Evolutionary conservation across 2,329 filamentous ascomycete species (phyloP).

Genomic region (Biscogniauxia marginata): DNA sequence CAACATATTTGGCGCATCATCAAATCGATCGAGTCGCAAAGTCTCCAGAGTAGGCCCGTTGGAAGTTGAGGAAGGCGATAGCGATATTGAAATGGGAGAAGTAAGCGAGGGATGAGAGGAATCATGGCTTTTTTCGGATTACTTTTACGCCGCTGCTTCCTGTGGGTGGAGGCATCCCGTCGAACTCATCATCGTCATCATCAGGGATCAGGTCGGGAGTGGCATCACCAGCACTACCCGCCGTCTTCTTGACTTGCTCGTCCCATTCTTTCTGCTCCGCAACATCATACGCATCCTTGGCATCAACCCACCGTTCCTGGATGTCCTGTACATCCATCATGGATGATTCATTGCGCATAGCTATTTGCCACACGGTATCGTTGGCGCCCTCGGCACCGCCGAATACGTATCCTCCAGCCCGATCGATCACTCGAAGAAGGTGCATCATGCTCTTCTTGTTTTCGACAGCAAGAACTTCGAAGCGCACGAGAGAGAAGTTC

Average conservation of each 20-base stretch:
- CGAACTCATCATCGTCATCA: slow-evolving; percentile 44
- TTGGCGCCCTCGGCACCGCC: slow-evolving; percentile 88
- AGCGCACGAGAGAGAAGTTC: slow-evolving; percentile 84
- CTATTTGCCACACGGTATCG: slow-evolving; percentile 95
- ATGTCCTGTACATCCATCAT: slow-evolving; percentile 83
- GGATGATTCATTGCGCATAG: slow-evolving; percentile 75
- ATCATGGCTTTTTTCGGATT: slow-evolving; percentile 61
- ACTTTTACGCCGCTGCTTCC: slow-evolving; percentile 68
- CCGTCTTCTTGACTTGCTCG: slow-evolving; percentile 62
- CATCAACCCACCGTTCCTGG: slow-evolving; percentile 93
- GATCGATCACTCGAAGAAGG: slow-evolving; percentile 82
- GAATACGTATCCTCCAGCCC: slow-evolving; percentile 91
- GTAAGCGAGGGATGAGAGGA: slow-evolving; percentile 29
- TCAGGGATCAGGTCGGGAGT: slow-evolving; percentile 35
- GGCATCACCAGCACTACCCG: slow-evolving; percentile 32
- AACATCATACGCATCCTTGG: slow-evolving; percentile 83
- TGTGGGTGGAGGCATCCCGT: slow-evolving; percentile 48
- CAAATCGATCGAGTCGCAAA: slow-evolving; percentile 20
- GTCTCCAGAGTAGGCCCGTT: slow-evolving; percentile 36
- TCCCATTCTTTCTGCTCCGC: slow-evolving; percentile 73
- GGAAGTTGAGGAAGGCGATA: slow-evolving; percentile 47
- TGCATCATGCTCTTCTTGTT: slow-evolving; percentile 98
- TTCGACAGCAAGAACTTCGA: slow-evolving; percentile 92
- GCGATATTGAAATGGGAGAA: slow-evolving; percentile 34
- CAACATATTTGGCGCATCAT: slow-evolving; percentile 38